These are phyloP conservation scores for Sporothrix dimorphospora DNA, from an alignment of 2,329 filamentous ascomycete species.

Conservation along the genomic window DNA sequence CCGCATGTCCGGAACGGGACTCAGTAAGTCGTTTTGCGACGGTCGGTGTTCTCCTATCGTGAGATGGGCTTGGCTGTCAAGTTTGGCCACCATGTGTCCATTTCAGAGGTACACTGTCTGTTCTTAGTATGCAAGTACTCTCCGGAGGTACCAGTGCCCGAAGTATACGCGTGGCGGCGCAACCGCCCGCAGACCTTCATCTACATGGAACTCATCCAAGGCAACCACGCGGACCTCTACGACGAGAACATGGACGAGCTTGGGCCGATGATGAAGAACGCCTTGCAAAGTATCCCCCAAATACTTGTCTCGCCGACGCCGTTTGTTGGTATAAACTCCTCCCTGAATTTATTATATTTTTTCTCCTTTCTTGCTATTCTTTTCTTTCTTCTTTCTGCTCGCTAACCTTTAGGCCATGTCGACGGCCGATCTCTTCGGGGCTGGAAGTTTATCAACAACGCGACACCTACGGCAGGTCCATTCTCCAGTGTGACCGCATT, in stretches of 20 bases:
- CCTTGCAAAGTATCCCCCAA: slow-evolving; percentile 18
- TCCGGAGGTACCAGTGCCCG: slow-evolving; percentile 33
- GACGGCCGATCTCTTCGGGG: slow-evolving; percentile 32
- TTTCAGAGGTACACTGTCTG: slow-evolving; percentile 37
- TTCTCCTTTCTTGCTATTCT: too few species aligned
- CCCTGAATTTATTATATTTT: not conserved
- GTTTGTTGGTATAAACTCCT: slow-evolving; percentile 18
- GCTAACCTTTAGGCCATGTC: slow-evolving; percentile 25
- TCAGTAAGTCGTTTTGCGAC: not conserved
- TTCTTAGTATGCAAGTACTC: slow-evolving; percentile 27
- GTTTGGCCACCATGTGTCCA: slow-evolving; percentile 37
- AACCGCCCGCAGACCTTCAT: slow-evolving; percentile 37
- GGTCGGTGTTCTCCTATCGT: not conserved
- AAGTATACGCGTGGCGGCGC: slow-evolving; percentile 34
- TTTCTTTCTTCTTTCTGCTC: too few species aligned
- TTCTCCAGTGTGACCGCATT: slow-evolving; percentile 36
- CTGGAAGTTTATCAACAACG: slow-evolving; percentile 33
- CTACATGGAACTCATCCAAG: slow-evolving; percentile 37
- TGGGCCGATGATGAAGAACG: not conserved
- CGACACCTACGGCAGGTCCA: slow-evolving; percentile 34
- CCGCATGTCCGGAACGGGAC: not conserved
- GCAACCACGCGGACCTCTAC: slow-evolving; percentile 29
- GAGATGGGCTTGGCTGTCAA: slow-evolving; percentile 39
- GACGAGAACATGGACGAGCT: not conserved
- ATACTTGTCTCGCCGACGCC: slow-evolving; percentile 15